Evolutionary conservation across 140 eudicot species (phyloP).

Genomic region (Oenanthe javanica): DNA sequence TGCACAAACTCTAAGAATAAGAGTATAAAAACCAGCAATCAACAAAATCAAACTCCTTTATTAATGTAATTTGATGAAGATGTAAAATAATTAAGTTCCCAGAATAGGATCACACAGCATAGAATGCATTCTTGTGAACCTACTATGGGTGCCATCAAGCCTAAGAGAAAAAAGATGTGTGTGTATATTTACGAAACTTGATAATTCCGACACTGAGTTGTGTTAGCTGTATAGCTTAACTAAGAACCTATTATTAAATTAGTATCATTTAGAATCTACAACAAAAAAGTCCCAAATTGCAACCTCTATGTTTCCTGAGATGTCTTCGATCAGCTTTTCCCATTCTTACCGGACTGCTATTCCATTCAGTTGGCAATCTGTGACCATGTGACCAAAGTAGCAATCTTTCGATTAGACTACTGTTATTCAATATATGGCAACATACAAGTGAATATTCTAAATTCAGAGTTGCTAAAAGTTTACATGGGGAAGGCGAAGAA

Average conservation of each 20-base stretch:
- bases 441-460: not conserved
- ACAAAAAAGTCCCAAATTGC: constrained; percentile 66
- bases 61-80: not conserved
- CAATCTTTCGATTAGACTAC: not conserved
- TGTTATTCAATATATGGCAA: not conserved
- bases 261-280: constrained; percentile 57
- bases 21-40: not conserved
- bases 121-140: not conserved
- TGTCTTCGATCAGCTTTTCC: constrained; percentile 57
- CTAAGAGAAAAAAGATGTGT: not conserved
- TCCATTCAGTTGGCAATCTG: constrained; percentile 73
- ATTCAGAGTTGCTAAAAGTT: constrained; percentile 1
- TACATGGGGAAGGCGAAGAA: constrained; percentile 98
- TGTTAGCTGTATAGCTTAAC: constrained; percentile 17
- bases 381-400: constrained; percentile 16
- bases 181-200: constrained; percentile 27
- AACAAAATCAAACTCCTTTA: not conserved
- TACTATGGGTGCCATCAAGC: not conserved
- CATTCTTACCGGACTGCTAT: constrained; percentile 85
- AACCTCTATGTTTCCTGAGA: constrained; percentile 50
- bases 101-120: not conserved
- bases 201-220: constrained; percentile 3
- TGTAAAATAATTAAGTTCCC: not conserved
- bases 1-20: no score
- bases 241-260: constrained; percentile 15